These are phyloP conservation scores for Penicillium brevicompactum DNA, from an alignment of 2,329 filamentous ascomycete genomes.

Conservation along the genomic window DNA sequence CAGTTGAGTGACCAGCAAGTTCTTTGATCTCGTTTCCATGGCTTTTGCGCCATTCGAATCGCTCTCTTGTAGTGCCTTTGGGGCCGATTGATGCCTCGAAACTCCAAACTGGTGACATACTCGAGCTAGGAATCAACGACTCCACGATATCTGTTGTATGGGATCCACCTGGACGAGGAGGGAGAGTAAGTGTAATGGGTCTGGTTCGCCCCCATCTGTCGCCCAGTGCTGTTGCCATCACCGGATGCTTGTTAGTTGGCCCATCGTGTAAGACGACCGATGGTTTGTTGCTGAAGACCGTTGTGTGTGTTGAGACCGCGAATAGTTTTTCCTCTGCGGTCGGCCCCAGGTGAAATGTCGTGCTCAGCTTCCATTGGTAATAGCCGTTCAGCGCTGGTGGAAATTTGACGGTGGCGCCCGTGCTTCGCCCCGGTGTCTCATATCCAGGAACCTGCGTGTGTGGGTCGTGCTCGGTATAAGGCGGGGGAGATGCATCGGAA, in stretches of 20 bases:
- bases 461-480: conserved; percentile 1
- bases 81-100: conserved; percentile 2
- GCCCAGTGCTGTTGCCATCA: conserved; percentile 7
- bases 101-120: not conserved
- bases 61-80: not conserved
- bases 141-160: not conserved
- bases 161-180: not conserved
- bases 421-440: not conserved
- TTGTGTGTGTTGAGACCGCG: conserved; percentile 5
- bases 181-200: conserved; percentile 4
- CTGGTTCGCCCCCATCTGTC: conserved; percentile 16
- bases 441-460: not conserved
- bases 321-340: conserved; percentile 13
- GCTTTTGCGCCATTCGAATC: conserved; percentile 14
- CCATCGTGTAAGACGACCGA: conserved; percentile 13
- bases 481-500: not conserved
- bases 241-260: conserved; percentile 8
- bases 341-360: conserved; percentile 16
- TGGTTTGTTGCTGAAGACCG: conserved; percentile 10
- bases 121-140: conserved; percentile 1
- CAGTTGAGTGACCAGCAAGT: conserved; percentile 8
- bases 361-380: conserved; percentile 14
- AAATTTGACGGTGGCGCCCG: conserved; percentile 9
- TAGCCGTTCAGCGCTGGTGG: conserved; percentile 16
- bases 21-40: conserved; percentile 18